Conservation (phyloP, 2,329 filamentous ascomycete species). For the Cladophialophora carrionii region DNA sequence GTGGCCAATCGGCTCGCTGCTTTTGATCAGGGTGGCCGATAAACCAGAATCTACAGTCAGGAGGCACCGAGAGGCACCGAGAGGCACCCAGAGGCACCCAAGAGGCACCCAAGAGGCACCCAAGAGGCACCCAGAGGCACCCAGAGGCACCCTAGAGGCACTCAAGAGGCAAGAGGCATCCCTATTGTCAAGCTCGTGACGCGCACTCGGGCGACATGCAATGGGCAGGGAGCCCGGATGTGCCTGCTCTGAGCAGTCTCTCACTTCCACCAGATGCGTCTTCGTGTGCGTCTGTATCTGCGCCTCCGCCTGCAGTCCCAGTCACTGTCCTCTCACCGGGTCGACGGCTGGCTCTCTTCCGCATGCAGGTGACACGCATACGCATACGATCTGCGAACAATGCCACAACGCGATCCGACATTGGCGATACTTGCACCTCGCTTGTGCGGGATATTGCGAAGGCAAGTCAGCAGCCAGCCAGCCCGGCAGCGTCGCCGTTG, state of each 20-base stretch:
- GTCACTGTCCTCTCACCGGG: background rate
- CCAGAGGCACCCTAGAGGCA: too few species aligned
- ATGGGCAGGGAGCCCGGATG: background rate
- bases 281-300: background rate
- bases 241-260: background rate
- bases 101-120: too few species aligned
- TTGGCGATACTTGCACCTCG: background rate
- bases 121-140: too few species aligned
- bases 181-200: background rate
- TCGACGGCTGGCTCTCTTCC: background rate
- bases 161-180: too few species aligned
- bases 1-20: background rate
- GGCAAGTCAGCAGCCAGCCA: background rate
- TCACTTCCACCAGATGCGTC: background rate
- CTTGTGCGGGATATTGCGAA: background rate
- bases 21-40: slow-evolving; percentile 8
- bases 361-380: background rate
- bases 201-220: background rate
- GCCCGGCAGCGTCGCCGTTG: background rate
- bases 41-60: slow-evolving; percentile 4
- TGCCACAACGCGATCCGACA: background rate
- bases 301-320: background rate
- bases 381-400: background rate
- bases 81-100: too few species aligned
- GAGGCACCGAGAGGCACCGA: too few species aligned